Base-by-base conservation (phyloP, 768 basidiomycete genomes). In the Favolaschia claudopus region DNA sequence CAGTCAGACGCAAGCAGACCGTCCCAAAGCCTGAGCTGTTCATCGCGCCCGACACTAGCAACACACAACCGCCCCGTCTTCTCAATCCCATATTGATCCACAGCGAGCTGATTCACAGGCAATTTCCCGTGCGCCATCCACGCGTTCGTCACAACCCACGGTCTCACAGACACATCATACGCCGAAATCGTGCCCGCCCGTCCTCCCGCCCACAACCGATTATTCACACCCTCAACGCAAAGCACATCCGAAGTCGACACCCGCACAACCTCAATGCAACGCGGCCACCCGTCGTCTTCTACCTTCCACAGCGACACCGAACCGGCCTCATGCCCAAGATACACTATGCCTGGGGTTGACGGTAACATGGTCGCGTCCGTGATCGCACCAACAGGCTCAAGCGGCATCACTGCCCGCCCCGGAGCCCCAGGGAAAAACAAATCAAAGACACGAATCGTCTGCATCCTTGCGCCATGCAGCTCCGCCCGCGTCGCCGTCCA, bases 271-370 rank as follows among this genome's bases (percentile, higher is more conserved):
- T 92, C 89, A 14, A 85, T 67, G 68, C 92, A 96, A 8, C 69
- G 70, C 1, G 91, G 89, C 39, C 80, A 76, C 36, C 84, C 85
- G 58, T 85, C 87, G 2, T 81, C 79, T 2, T 78, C 77, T 10
- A 85, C 60, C 22, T 75, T 66, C 95, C 97, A 99, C n/a, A 96
- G 77, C 2, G 89, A 89, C 61, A 99, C 80, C 67, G 82, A 88
- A 0, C 96, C 96, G 37, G 91, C 95, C 72, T 99, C 96, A 66
- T 99, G 96, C 0, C 92, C 95, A 31, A 99, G 77, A 66, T 89
- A 97, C 34, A 93, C 89, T 27, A 79, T 73, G 2, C 83, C 79
- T 0, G 88, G 88, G 19, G 85, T 78, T 1, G 87, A 83, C 0
- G 92, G 89, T 7, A 98, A 71, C 29, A 92, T 77, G 0, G 95